Evolutionary conservation across 2,329 filamentous ascomycete species (phyloP), one percentile per base, ranked within the genome.

Genomic region (Monascus ruber): DNA sequence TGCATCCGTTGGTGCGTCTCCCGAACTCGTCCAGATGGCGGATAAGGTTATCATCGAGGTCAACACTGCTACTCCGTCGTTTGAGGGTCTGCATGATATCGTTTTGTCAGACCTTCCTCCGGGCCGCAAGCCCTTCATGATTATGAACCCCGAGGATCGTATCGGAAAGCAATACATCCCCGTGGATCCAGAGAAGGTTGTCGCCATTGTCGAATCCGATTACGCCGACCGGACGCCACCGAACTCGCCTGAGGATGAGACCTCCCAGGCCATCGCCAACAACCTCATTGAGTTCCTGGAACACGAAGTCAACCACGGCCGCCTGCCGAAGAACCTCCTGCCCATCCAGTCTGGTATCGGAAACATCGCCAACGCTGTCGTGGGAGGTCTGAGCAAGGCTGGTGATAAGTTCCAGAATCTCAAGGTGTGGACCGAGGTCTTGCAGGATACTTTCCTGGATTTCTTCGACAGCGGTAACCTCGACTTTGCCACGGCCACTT

Each of bases 41-140:
- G 85, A 94, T 60, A 94, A 94, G 70, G 73, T 94, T 64, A 86
- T 94, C 55, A 85, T 94, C 55, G 86, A 94, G 68, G 83, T 94
- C 65, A 94, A 94, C 70, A 94, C 87, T 0, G 71, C 85, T 1
- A 76, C 84, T 37, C 86, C 86, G 4, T 85, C 78, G 33, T 88
- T 94, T 55, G 82, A 91, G 60, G 87, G 85, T 38, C 74, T 94
- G 11, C 86, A 94, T 70, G 87, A 94, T 55, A 93, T 94, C 59
- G 87, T 83, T 45, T 82, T 88, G 74, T 85, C 82, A n/a, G 83
- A 91, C 49, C 68, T 88, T 7, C 86, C 86, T 11, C 86, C 86
- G 2, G 66, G 72, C 48, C 74, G 85, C 50, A 93, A 91, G 68
- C 86, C 86, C 1, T 91, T 89, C 65, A 71, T 91, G 25, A 80